Evolutionary conservation across 257 asterid species (phyloP), one percentile per base, ranked within the genome.

Genomic region (Eustoma russellianum): DNA sequence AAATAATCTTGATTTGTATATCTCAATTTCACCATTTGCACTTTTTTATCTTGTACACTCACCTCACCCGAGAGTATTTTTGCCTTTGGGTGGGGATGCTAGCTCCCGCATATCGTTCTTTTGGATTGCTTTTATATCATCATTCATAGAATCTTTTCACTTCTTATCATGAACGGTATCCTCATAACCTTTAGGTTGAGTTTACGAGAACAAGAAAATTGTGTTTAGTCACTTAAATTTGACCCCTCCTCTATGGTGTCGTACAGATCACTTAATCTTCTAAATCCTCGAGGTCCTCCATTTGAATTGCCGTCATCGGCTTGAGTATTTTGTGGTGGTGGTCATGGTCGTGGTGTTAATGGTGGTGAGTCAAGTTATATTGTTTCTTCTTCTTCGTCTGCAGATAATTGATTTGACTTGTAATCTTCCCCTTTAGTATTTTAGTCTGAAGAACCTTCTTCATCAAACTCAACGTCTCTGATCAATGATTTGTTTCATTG

Each of bases 121-220:
- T 24, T 13, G 0, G 30, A 54, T 54, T 5, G 47, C 18, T 11
- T 34, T n/a, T 3, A 54, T 33, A 5, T 54, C 47, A 12, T 35
- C 56, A 49, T 49, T 48, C 49, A 48, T 59, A 0, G 56, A 40
- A 16, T 50, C 28, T 18, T 35, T 59, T 49, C 4, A 49, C 48
- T 59, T 59, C 19, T 7, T 17, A 8, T 40, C 18, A 1, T 17
- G 8, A 9, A 1, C 5, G 9, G 24, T 49, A 3, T 49, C 64
- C 17, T 49, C 41, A 17, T 13, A 38, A 13, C 49, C 7, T 59
- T 16, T 9, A 33, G 50, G 33, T 3, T 46, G 34, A 15, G 9
- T 24, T 5, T 46, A 30, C 45, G 1, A 52, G 6, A 1, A 52
- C 2, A 30, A 2, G 13, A 34, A 34, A 34, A 34, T 34, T 34